Conservation (phyloP, 2,329 filamentous ascomycete genomes). For the Hymenoscyphus fructigenus region DNA sequence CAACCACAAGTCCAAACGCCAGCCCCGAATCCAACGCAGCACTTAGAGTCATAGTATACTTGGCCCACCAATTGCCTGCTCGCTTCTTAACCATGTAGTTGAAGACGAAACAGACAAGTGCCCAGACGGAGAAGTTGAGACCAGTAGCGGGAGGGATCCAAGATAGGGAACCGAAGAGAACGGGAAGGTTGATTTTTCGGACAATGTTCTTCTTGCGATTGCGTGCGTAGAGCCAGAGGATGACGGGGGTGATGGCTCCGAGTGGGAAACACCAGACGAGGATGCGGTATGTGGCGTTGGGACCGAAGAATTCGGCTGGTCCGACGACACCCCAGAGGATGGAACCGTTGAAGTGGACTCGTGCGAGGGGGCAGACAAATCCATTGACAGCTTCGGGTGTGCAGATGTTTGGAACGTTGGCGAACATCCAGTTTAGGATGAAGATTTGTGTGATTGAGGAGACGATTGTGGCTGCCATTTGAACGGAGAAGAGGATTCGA, state of each 20-base stretch:
- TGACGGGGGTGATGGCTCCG: slow-evolving; percentile 71
- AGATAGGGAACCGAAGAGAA: slow-evolving; percentile 76
- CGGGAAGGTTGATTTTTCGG: slow-evolving; percentile 76
- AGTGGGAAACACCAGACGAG: slow-evolving; percentile 81
- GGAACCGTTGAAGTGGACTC: slow-evolving; percentile 86
- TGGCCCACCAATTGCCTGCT: slow-evolving; percentile 78
- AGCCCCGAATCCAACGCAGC: slow-evolving; percentile 81
- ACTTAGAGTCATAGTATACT: slow-evolving; percentile 87
- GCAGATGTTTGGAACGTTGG: slow-evolving; percentile 73
- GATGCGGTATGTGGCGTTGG: slow-evolving; percentile 69
- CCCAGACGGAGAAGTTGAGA: slow-evolving; percentile 87
- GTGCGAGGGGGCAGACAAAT: slow-evolving; percentile 83
- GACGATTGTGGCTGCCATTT: slow-evolving; percentile 72
- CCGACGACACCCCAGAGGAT: slow-evolving; percentile 90
- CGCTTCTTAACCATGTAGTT: slow-evolving; percentile 72
- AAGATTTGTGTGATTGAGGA: slow-evolving; percentile 79
- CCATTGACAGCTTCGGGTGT: slow-evolving; percentile 78
- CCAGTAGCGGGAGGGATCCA: slow-evolving; percentile 88
- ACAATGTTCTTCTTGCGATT: slow-evolving; percentile 60
- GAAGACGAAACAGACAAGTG: slow-evolving; percentile 80
- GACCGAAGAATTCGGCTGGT: slow-evolving; percentile 78
- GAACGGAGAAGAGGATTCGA: slow-evolving; percentile 74
- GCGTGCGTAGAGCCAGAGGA: slow-evolving; percentile 69
- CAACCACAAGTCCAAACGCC: slow-evolving; percentile 77
- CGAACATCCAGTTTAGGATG: slow-evolving; percentile 89